Evolutionary conservation across 2,329 filamentous ascomycete species (phyloP).

Genomic region (Ambrosiella beaveri): DNA sequence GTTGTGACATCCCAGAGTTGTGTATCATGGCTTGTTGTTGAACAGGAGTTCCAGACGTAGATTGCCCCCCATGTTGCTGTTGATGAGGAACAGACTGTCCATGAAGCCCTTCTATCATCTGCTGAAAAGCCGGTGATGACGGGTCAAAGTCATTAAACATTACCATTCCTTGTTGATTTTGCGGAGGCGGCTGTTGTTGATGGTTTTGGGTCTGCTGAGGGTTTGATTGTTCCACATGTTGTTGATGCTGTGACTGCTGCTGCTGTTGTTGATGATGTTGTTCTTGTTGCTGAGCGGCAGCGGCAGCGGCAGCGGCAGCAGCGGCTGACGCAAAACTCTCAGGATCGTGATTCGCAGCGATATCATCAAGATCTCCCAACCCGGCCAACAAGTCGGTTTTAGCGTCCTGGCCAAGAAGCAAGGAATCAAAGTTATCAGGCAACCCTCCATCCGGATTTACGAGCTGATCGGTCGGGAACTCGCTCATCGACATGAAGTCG

Average conservation of each 20-base stretch:
- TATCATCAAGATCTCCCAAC: conserved; percentile 5
- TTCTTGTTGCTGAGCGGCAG: not conserved
- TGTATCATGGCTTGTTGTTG: too few species aligned
- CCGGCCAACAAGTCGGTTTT: not conserved
- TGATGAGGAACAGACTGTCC: too few species aligned
- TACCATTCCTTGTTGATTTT: not conserved
- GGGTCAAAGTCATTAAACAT: too few species aligned
- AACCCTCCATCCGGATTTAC: not conserved
- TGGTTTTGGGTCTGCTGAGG: not conserved
- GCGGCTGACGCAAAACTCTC: conserved; percentile 3
- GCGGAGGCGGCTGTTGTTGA: not conserved
- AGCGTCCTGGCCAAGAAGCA: conserved; percentile 6
- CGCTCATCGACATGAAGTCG: not conserved
- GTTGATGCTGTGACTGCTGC: conserved; percentile 1
- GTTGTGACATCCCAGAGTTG: too few species aligned
- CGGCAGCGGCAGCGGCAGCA: not conserved
- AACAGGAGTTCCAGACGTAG: too few species aligned
- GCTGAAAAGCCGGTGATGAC: too few species aligned
- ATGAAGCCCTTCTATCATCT: too few species aligned
- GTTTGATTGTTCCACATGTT: not conserved
- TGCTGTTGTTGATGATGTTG: not conserved
- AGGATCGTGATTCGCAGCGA: conserved; percentile 3
- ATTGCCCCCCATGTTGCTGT: too few species aligned
- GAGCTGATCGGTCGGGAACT: not conserved
- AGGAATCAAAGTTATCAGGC: conserved; percentile 3